Percentiles rank a stretch among this genome's conserved stretches.
These are phyloP conservation scores for Apiospora saccharicola DNA, from an alignment of 2,329 filamentous ascomycete species.

Conservation along the genomic window DNA sequence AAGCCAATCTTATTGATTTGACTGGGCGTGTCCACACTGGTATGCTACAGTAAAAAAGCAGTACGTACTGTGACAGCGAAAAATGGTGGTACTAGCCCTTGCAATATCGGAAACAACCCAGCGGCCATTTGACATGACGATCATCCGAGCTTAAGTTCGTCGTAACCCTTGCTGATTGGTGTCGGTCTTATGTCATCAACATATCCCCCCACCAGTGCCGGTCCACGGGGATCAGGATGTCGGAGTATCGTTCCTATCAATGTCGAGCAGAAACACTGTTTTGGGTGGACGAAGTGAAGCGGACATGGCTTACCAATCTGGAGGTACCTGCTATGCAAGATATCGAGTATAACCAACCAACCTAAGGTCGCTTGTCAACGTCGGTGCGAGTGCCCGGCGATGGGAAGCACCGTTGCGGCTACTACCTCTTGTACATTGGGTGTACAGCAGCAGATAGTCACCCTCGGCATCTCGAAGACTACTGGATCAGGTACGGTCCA, in stretches of 20 bases:
- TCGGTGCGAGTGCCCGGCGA: constrained; percentile 2
- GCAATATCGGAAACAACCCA: constrained; percentile 1
- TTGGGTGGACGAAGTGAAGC: not conserved
- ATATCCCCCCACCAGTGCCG: not conserved
- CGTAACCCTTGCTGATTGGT: not conserved
- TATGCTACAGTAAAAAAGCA: not conserved
- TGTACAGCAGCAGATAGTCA: constrained; percentile 19
- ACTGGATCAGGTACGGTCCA: constrained; percentile 1
- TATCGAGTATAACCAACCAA: not conserved
- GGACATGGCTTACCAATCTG: not conserved
- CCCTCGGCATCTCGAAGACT: not conserved
- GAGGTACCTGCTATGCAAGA: not conserved
- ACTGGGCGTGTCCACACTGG: not conserved
- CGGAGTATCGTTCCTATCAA: not conserved
- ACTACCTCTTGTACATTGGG: not conserved
- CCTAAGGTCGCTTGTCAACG: not conserved
- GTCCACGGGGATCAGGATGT: not conserved
- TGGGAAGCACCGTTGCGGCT: not conserved
- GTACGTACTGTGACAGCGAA: not conserved
- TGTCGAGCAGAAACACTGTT: not conserved
- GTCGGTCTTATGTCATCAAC: constrained; percentile 5
- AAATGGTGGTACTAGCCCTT: not conserved
- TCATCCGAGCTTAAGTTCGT: constrained; percentile 23
- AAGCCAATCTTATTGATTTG: constrained; percentile 6
- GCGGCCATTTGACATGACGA: constrained; percentile 13